Evolutionary conservation across 2,329 filamentous ascomycete species (phyloP).

Genomic region (Ilyonectria robusta): DNA sequence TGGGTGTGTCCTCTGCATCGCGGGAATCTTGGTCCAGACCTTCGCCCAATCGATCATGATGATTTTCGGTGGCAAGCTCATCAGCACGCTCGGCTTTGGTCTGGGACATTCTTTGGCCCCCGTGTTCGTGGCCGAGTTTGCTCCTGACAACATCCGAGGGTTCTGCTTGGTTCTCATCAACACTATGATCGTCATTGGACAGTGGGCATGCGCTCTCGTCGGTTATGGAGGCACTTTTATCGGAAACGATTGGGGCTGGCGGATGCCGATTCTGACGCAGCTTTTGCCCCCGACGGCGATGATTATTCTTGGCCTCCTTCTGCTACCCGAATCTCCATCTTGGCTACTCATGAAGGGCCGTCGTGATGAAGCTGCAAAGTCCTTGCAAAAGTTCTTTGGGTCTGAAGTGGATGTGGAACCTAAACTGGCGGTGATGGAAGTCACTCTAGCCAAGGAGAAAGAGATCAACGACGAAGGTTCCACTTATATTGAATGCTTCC

Average conservation of each 20-base stretch:
- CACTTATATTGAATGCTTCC: slow-evolving; percentile 46
- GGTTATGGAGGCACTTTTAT: slow-evolving; percentile 35
- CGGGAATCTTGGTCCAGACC: slow-evolving; percentile 43
- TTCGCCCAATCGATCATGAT: slow-evolving; percentile 39
- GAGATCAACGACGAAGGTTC: slow-evolving; percentile 33
- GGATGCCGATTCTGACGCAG: slow-evolving; percentile 60
- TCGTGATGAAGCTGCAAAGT: slow-evolving; percentile 48
- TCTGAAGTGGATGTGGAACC: slow-evolving; percentile 36
- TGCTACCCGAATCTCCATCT: slow-evolving; percentile 62
- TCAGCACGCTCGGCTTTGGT: slow-evolving; percentile 47
- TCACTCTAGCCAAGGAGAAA: slow-evolving; percentile 36
- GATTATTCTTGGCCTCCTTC: slow-evolving; percentile 52
- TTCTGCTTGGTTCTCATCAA: slow-evolving; percentile 48
- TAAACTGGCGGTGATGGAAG: slow-evolving; percentile 30
- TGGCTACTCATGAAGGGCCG: slow-evolving; percentile 57
- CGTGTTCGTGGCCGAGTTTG: slow-evolving; percentile 49
- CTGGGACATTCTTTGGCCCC: slow-evolving; percentile 48
- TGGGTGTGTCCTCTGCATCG: slow-evolving; percentile 40
- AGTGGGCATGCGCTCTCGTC: slow-evolving; percentile 41
- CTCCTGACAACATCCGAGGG: slow-evolving; percentile 47
- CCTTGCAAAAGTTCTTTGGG: slow-evolving; percentile 41
- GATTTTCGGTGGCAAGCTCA: slow-evolving; percentile 48
- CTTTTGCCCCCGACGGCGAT: slow-evolving; percentile 56
- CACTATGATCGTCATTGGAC: slow-evolving; percentile 50
- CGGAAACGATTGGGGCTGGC: slow-evolving; percentile 53